A percentile compares a stretch with the other conserved stretches of the same genome.
Conservation (phyloP, 306 rosid species). For the Calophaca sinica region DNA sequence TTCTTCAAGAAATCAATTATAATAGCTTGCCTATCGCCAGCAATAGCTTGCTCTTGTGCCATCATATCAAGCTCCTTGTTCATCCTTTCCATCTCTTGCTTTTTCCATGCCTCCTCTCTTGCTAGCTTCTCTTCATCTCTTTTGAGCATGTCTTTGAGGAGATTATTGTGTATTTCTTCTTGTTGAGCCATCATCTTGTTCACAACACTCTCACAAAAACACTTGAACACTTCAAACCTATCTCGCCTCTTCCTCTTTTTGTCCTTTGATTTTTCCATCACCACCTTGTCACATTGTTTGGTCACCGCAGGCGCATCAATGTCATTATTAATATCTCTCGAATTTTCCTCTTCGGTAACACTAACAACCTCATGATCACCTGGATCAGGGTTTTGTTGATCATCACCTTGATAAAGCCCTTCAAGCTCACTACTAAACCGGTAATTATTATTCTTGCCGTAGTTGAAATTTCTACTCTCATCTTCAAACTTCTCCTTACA, state of each 20-base stretch:
- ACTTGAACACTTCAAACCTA: slow-evolving; percentile 69
- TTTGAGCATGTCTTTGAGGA: slow-evolving; percentile 72
- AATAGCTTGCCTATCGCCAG: slow-evolving; percentile 69
- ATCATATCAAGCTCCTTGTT: slow-evolving; percentile 77
- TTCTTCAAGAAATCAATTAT: slow-evolving; percentile 73
- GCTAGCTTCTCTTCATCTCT: slow-evolving; percentile 75
- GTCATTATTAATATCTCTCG: slow-evolving; percentile 5
- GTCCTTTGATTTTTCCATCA: slow-evolving; percentile 35
- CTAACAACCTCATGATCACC: too few species aligned
- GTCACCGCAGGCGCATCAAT: neutral
- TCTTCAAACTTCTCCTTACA: slow-evolving; percentile 91
- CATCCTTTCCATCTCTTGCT: slow-evolving; percentile 72
- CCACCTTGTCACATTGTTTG: slow-evolving; percentile 11
- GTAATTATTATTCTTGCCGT: slow-evolving; percentile 53
- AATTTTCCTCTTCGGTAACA: slow-evolving; percentile 8
- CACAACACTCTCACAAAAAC: slow-evolving; percentile 73
- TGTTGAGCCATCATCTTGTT: slow-evolving; percentile 79
- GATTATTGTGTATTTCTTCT: slow-evolving; percentile 75
- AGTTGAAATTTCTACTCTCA: slow-evolving; percentile 70
- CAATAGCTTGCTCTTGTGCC: slow-evolving; percentile 72
- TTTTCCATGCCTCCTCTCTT: slow-evolving; percentile 85
- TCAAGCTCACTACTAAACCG: slow-evolving; percentile 69
- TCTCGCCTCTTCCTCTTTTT: slow-evolving; percentile 61
- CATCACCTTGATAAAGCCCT: slow-evolving; percentile 53
- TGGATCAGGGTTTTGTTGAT: too few species aligned